These are phyloP conservation scores for Termitomyces sp. DNA, from an alignment of 768 basidiomycete species.

Conservation along the genomic window DNA sequence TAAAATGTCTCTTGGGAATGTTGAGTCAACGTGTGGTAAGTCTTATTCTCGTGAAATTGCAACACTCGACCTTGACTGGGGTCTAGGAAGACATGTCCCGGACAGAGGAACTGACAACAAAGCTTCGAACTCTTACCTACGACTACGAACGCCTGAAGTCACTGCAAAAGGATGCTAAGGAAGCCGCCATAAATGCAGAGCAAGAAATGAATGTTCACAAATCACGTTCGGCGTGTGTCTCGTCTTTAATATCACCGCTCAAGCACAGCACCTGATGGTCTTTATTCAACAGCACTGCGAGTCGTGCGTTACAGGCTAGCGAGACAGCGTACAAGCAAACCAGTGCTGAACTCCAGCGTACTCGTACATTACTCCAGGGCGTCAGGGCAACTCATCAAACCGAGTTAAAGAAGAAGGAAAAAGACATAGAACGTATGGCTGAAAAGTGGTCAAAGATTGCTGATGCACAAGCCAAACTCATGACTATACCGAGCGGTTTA, in stretches of 20 bases:
- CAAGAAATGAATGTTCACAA: slow-evolving; percentile 73
- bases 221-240: slow-evolving; percentile 61
- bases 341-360: slow-evolving; percentile 61
- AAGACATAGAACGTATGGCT: slow-evolving; percentile 66
- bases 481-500: slow-evolving; percentile 42
- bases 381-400: slow-evolving; percentile 61
- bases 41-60: background rate
- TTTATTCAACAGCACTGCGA: slow-evolving; percentile 34
- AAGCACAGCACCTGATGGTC: background rate
- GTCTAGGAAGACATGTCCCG: slow-evolving; percentile 64
- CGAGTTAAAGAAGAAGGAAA: slow-evolving; percentile 79
- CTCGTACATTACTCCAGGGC: slow-evolving; percentile 61
- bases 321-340: slow-evolving; percentile 71
- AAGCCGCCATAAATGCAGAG: slow-evolving; percentile 66
- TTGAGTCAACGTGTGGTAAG: slow-evolving; percentile 73
- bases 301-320: slow-evolving; percentile 48
- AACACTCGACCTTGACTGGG: background rate
- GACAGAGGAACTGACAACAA: slow-evolving; percentile 72
- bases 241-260: background rate
- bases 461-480: slow-evolving; percentile 61
- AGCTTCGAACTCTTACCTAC: slow-evolving; percentile 70
- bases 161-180: slow-evolving; percentile 55
- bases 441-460: slow-evolving; percentile 72
- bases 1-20: slow-evolving; percentile 76
- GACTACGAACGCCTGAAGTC: slow-evolving; percentile 72